Percentiles rank a stretch among this genome's conserved stretches.
Conservation (phyloP, 139 green algal species). For the Spirogloea muscicola region DNA sequence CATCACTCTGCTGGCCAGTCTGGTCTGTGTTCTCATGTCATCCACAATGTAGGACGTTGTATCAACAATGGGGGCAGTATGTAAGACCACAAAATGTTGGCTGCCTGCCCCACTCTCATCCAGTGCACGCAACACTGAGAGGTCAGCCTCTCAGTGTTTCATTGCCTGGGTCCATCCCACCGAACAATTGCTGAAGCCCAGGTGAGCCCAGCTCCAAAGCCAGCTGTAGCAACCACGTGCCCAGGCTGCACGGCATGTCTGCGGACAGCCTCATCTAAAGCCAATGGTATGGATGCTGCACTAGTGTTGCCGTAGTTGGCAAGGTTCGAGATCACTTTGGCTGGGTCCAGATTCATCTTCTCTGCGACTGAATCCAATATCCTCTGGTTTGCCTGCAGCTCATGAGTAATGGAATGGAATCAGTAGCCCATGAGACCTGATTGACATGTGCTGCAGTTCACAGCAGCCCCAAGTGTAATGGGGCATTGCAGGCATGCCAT, state of each 20-base stretch:
- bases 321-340: constrained; percentile 77
- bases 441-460: too few relatives aligned
- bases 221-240: constrained; percentile 77
- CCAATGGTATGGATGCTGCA: constrained; percentile 91
- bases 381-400: constrained; percentile 83
- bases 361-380: constrained; percentile 88
- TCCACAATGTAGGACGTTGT: too few relatives aligned
- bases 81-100: too few relatives aligned
- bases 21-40: too few relatives aligned
- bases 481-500: not conserved
- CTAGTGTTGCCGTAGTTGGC: constrained; percentile 94
- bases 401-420: not conserved
- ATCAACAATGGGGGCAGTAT: too few relatives aligned
- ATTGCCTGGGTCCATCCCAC: too few relatives aligned
- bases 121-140: too few relatives aligned
- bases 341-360: constrained; percentile 65
- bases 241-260: constrained; percentile 66
- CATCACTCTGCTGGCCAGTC: too few relatives aligned
- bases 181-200: constrained; percentile 86
- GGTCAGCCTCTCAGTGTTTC: too few relatives aligned
- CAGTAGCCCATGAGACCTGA: not conserved
- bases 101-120: too few relatives aligned
- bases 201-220: constrained; percentile 92
- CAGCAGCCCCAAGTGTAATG: not conserved
- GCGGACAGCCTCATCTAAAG: constrained; percentile 88